Evolutionary conservation across 2,329 filamentous ascomycete genomes (phyloP), one percentile per base, ranked within the genome.

Genomic region (Phoma sp.): DNA sequence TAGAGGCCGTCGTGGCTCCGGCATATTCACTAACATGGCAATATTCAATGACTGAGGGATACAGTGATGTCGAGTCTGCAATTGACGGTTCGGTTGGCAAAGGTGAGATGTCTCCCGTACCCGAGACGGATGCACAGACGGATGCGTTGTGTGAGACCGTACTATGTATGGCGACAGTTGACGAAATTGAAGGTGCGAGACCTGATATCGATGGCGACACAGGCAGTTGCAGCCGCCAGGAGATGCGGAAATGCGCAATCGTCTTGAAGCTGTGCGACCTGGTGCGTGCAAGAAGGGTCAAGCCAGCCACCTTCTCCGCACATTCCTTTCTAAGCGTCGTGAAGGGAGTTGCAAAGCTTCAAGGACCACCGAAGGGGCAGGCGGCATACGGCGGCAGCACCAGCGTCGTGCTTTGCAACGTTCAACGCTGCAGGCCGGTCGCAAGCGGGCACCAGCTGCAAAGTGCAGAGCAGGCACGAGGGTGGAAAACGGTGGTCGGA

Each of bases 121-220:
- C 31, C 37, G 32, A 24, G 43, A 38, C 51, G 22, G 44, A 47
- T 47, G 45, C 47, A 51, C 29, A 43, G 36, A 50, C 31, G 27
- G 24, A 49, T 41, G 40, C 33, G 35, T 45, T 38, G 43, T 24
- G 56, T 53, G 40, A 57, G 50, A 54, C 39, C 41, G 13, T 17
- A 17, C 17, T 17, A 17, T 17, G 17, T 24, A 62, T 62, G 56
- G 58, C 60, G 58, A 63, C 54, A 60, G 38, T 46, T 65, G 61
- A 62, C 63, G 64, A 53, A 58, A 60, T 55, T 58, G 51, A 65
- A 65, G 62, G 57, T 60, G 62, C 60, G 47, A 68, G 62, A 63
- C 54, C 41, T 25, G 46, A 43, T 46, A 45, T 38, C 24, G 56
- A 66, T 66, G 63, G 60, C 61, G 62, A 65, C 62, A 63, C 51